These are phyloP conservation scores for Rhynchospora pubera DNA, from an alignment of 176 grass and related monocot species.

Conservation along the genomic window DNA sequence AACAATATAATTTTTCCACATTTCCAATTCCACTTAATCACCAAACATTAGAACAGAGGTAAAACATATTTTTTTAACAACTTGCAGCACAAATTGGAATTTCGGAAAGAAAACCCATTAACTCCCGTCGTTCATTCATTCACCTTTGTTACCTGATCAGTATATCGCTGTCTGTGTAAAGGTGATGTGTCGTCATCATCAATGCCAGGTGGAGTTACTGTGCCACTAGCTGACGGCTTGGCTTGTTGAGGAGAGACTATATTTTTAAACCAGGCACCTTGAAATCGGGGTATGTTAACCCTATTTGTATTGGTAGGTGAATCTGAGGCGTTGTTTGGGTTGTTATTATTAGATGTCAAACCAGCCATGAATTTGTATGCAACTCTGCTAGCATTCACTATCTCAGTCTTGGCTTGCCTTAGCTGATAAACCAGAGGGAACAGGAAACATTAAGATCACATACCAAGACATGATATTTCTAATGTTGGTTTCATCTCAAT, in stretches of 20 bases:
- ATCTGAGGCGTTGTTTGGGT: slow-evolving; percentile 34
- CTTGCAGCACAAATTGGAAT: neutral
- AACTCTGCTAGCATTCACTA: slow-evolving; percentile 87
- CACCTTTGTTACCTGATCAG: slow-evolving; percentile 30
- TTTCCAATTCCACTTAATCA: neutral
- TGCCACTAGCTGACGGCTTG: slow-evolving; percentile 60
- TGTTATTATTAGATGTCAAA: slow-evolving; percentile 57
- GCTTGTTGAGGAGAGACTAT: slow-evolving; percentile 44
- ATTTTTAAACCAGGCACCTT: slow-evolving; percentile 83
- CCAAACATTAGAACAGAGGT: neutral
- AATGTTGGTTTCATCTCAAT: neutral
- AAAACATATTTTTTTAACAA: slow-evolving; percentile 5
- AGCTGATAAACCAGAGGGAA: slow-evolving; percentile 53
- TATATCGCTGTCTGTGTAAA: slow-evolving; percentile 30
- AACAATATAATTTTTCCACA: neutral
- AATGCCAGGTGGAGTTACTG: slow-evolving; percentile 31
- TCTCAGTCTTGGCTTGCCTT: slow-evolving; percentile 90
- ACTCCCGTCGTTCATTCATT: slow-evolving; percentile 12
- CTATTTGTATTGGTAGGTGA: slow-evolving; percentile 31
- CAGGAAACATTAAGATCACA: neutral
- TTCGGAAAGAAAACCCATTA: slow-evolving; percentile 38
- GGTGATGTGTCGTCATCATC: slow-evolving; percentile 24
- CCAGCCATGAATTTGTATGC: slow-evolving; percentile 97
- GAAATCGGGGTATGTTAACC: slow-evolving; percentile 34
- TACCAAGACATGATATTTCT: neutral